Base-by-base conservation (phyloP, 2,329 filamentous ascomycete species). In the Setomelanomma holmii region DNA sequence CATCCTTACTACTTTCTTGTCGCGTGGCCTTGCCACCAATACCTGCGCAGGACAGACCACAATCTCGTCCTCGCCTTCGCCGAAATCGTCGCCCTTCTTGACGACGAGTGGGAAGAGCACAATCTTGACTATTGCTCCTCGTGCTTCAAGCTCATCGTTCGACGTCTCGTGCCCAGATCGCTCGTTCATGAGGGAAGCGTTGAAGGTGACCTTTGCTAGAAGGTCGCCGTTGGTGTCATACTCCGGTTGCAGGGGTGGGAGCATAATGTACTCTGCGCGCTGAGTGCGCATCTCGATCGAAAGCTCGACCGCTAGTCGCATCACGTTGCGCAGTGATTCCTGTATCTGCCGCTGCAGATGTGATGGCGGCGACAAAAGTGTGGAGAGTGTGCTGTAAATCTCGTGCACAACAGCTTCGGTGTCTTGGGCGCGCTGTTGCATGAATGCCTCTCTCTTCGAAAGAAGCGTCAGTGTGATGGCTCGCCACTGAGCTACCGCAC, bases 241-340 rank as follows among this genome's bases (percentile, higher is more conserved):
- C 75, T 97, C 92, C 19, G 95, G 95, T 75, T 95, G 91, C 49
- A 96, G 82, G 4, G 95, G 95, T 22, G 95, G 93, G 16, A 98
- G 86, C 93, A 99, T 99, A 80, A 96, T 95, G 79, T 96, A 99
- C 79, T 98, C 95, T 33, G 95, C 92, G 53, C 91, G 87, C 75
- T 99, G 95, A 14, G 89, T 96, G 72, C 95, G 92, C 95, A 99
- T 99, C 78, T 97, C 93, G 61, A 99, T 87, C 1, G 92, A 92
- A 10, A 99, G 84, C 52, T 90, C 89, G 43, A 97, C 95, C 0
- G 96, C 95, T 56, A 93, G 86, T 61, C 86, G 86, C 76, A 99
- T 87, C 45, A 99, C 92, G 64, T 90, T 91, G 66, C 89, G 89
- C 47, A 99, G 83, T 59, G 93, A 93, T 27, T 90, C 85, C 64